Evolutionary conservation across 139 green algal species (phyloP).

Genomic region (Pedinophyceae sp.): DNA sequence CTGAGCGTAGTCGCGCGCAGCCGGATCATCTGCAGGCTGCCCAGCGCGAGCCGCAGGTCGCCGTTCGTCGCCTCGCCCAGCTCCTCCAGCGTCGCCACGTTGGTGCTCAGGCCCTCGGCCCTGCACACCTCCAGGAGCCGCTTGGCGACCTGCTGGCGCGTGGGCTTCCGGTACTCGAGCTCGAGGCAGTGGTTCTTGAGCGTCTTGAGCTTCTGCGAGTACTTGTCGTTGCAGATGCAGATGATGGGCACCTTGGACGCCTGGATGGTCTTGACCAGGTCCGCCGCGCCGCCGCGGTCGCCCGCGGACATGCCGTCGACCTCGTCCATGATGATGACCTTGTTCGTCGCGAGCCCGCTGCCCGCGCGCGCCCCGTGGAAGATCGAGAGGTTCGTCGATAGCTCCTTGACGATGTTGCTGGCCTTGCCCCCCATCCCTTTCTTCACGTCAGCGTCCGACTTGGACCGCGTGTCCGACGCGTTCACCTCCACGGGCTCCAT

Average conservation of each 20-base stretch:
- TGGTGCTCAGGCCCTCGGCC: conserved; percentile 50
- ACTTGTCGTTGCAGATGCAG: conserved; percentile 98
- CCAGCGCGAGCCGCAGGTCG: conserved; percentile 82
- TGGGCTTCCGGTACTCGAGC: conserved; percentile 47
- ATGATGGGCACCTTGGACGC: conserved; percentile 82
- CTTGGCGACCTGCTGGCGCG: conserved; percentile 55
- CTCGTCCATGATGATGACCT: conserved; percentile 99
- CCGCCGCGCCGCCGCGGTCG: conserved; percentile 78
- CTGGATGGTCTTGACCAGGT: conserved; percentile 87
- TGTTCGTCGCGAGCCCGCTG: too few relatives aligned
- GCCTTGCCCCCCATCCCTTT: conserved; percentile 69
- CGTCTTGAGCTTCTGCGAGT: conserved; percentile 72
- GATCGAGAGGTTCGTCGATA: conserved; percentile 82
- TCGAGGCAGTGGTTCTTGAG: conserved; percentile 77
- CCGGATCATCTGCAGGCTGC: conserved; percentile 82
- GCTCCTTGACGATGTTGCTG: conserved; percentile 80
- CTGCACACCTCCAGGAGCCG: conserved; percentile 52
- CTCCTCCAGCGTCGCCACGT: conserved; percentile 53
- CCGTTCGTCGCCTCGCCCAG: conserved; percentile 60
- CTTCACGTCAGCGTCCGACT: conserved; percentile 39
- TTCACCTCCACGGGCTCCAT: conserved; percentile 82
- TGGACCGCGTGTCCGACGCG: conserved; percentile 81
- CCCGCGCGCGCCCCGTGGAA: too few relatives aligned
- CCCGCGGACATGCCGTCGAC: conserved; percentile 91
- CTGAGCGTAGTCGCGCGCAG: conserved; percentile 31